Conservation (phyloP, 768 basidiomycete genomes). For the Galerina marginata region DNA sequence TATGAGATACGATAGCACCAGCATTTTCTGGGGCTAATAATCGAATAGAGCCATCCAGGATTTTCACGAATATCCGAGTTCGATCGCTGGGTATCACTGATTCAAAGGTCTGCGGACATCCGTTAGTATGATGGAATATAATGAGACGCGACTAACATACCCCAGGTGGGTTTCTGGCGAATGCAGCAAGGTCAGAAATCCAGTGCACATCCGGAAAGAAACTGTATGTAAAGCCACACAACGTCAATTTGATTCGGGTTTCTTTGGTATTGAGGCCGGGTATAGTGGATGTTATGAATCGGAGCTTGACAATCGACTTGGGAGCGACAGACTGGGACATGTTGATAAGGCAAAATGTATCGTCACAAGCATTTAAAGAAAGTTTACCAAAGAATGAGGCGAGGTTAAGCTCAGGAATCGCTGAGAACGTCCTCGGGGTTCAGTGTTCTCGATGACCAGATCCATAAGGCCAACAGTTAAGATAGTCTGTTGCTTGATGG, state of each 20-base stretch:
- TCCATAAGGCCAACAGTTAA: slow-evolving; percentile 70
- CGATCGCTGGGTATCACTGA: slow-evolving; percentile 90
- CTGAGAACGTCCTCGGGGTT: slow-evolving; percentile 35
- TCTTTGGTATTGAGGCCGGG: slow-evolving; percentile 76
- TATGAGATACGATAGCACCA: slow-evolving; percentile 69
- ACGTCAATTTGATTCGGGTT: slow-evolving; percentile 67
- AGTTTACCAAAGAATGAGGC: slow-evolving; percentile 62
- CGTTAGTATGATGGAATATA: background rate
- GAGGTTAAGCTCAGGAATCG: slow-evolving; percentile 61
- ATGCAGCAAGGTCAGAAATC: slow-evolving; percentile 62
- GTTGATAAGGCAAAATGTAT: background rate
- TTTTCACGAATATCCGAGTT: slow-evolving; percentile 69
- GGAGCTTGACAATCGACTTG: slow-evolving; percentile 61
- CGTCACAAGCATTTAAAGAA: background rate
- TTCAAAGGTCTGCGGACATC: slow-evolving; percentile 71
- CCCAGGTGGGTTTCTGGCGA: slow-evolving; percentile 85
- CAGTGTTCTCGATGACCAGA: slow-evolving; percentile 57
- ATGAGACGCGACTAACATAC: slow-evolving; percentile 50
- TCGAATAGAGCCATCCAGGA: slow-evolving; percentile 72
- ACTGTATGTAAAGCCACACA: slow-evolving; percentile 69
- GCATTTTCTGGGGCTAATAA: slow-evolving; percentile 59
- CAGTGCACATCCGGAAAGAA: slow-evolving; percentile 67
- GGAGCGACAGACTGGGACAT: slow-evolving; percentile 45
- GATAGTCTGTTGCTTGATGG: slow-evolving; percentile 68
- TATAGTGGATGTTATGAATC: slow-evolving; percentile 68